Evolutionary conservation across 1,284 basidiomycete genomes (phyloP), one percentile per base, ranked within the genome.

Genomic region (Boletus semigastroideus): DNA sequence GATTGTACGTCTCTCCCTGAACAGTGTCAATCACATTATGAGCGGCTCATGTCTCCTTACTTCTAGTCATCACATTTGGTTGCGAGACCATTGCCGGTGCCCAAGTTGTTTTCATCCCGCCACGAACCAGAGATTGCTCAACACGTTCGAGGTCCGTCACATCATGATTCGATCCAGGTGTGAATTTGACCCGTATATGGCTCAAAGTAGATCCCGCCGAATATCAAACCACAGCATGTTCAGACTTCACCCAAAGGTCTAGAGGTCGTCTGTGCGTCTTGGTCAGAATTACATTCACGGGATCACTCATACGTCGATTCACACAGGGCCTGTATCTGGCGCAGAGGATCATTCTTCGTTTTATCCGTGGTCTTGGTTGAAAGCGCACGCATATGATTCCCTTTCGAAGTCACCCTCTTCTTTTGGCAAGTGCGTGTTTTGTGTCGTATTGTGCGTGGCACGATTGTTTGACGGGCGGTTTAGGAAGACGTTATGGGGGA

Each of bases 41-140:
- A 53, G 36, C 34, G 20, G 36, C 41, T 43, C 46, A 42, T 46
- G 34, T 22, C 16, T 13, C 14, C 16, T 11, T 46, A 14, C 16
- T 39, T 55, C 44, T 49, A 88, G 86, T 64, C 84, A 90, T 66
- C 77, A 87, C 63, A 73, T 87, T 40, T 91, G 86, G 82, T 71
- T 92, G 22, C 75, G 85, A 13, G 90, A 92, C 66, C 95, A 98
- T 65, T 99, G 96, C 66, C 81, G 94, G 31, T 98, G 94, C 69
- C 70, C 87, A 0, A 72, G 83, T 45, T 98, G 94, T 70, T 96
- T 91, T 66, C 96, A 98, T 70, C 75, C 87, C 0, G 70, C 86
- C 53, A 98, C 96, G 10, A 96, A 94, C 66, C 96, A 98, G 69
- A 80, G 96, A 11, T 72, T 98, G 12, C 76, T 94, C 45, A 86